Percentiles rank a stretch among this genome's conserved stretches.
Evolutionary conservation across 345 rosid species (phyloP).

Genomic region (Bruguiera sexangula): DNA sequence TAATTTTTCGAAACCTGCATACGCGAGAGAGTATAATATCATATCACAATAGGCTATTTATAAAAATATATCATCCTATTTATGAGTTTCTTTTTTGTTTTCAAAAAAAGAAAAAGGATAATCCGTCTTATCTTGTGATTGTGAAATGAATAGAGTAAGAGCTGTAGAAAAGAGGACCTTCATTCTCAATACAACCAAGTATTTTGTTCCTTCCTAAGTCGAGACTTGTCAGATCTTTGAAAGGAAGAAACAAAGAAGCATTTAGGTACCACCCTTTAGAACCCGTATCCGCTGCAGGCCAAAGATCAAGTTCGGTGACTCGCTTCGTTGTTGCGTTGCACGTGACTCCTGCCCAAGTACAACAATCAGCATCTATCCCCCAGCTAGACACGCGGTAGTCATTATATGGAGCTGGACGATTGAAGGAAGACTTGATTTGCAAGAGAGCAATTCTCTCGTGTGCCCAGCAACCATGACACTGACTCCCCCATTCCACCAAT

Average conservation of each 20-base stretch:
- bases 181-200: slow-evolving; percentile 2
- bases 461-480: not conserved
- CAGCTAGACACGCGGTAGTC: not conserved
- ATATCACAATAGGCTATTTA: no score
- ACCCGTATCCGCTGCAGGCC: not conserved
- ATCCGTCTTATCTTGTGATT: no score
- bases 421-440: not conserved
- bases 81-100: no score
- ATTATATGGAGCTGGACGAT: no score
- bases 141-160: no score
- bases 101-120: no score
- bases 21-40: no score
- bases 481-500: not conserved
- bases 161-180: not conserved
- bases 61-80: no score
- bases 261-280: slow-evolving; percentile 9
- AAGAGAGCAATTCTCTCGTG: slow-evolving; percentile 5
- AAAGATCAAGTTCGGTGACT: not conserved
- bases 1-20: slow-evolving; percentile 6
- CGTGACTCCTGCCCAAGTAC: not conserved
- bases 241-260: slow-evolving; percentile 13
- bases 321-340: slow-evolving; percentile 1
- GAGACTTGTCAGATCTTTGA: not conserved
- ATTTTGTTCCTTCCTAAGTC: not conserved
- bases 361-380: not conserved